Evolutionary conservation across 768 basidiomycete species (phyloP), one percentile per base, ranked within the genome.

Genomic region (Collybiopsis luxurians): DNA sequence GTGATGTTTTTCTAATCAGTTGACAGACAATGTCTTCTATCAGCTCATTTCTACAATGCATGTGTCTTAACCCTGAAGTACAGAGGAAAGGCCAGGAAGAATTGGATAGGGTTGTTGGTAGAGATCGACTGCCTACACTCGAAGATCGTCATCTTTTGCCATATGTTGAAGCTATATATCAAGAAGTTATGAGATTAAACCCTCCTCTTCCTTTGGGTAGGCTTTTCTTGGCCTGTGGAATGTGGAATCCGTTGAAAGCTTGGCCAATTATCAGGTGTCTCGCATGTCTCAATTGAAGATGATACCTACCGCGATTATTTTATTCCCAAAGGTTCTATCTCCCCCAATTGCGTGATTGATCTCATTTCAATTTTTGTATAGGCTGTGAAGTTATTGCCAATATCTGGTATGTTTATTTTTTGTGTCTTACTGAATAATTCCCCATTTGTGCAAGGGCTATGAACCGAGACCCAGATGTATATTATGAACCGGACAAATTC

Each of bases 11-110:
- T 3, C 46, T 30, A 27, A 15, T 23, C 10, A 23, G 15, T 27
- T 4, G 11, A 30, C n/a, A 47, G 46, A 47, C 28, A 9, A 30
- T 23, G 13, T 47, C 46, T 6, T 24, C 46, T 4, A 47, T 47
- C 28, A 24, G 23, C 9, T 19, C 42, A 5, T 44, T 49, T n/a
- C n/a, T 49, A 7, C 48, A 7, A 5, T 21, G n/a, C 31, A 27
- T 49, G 48, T n/a, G 17, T 34, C 24, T 27, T 12, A 10, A 63
- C 50, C 71, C 71, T 0, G 59, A 69, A 5, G 61, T 62, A 2
- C 67, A 69, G 47, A 45, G 34, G 11, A 66, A 62, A 38, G 69
- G 66, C 6, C 69, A 69, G 24, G 62, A 50, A 13, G 71, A 73
- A 49, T 52, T 73, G 3, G 68, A 73, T 54, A 51, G 55, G 0